Percentiles rank a stretch among this genome's conserved stretches.
phyloP scores from a whole-genome alignment of 176 grass and related monocot species.

The Coix lacrymajobi region DNA sequence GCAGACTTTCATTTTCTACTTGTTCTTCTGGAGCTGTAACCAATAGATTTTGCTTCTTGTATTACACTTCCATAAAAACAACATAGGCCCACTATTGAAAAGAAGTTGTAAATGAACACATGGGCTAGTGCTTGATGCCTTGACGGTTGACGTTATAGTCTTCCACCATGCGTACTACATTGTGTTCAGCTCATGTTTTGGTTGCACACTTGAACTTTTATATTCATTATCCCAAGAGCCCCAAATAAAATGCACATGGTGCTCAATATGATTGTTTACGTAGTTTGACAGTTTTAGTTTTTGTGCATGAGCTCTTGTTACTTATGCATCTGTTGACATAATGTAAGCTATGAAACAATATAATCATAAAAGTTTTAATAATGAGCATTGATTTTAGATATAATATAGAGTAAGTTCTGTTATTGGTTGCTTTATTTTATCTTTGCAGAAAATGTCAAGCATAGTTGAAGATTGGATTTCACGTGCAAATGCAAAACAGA shows the following conservation, averaged over 20 bases:
- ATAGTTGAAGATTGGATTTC: conserved; percentile 99
- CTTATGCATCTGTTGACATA: not conserved
- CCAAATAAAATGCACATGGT: not conserved
- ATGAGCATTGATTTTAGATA: not conserved
- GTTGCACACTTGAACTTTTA: not conserved
- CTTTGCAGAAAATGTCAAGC: conserved; percentile 99
- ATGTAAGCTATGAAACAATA: conserved; percentile 12
- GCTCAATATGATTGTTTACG: not conserved
- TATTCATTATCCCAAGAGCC: not conserved
- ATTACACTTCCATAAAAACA: not conserved
- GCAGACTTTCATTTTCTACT: not conserved
- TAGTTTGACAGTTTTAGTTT: not conserved
- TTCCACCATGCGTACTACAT: not conserved
- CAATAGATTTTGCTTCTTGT: not conserved
- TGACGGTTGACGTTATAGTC: not conserved
- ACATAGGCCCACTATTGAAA: not conserved
- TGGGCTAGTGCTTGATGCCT: not conserved
- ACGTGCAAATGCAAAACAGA: conserved; percentile 91
- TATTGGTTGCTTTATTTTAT: conserved; percentile 14
- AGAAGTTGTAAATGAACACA: not conserved
- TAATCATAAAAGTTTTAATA: conserved; percentile 15
- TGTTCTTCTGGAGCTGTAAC: not conserved
- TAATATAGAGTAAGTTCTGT: conserved; percentile 9
- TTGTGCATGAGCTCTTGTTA: not conserved
- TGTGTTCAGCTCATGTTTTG: not conserved